Conservation (phyloP, 108 stramenopile genomes). For the Discostella stelligeroides region DNA sequence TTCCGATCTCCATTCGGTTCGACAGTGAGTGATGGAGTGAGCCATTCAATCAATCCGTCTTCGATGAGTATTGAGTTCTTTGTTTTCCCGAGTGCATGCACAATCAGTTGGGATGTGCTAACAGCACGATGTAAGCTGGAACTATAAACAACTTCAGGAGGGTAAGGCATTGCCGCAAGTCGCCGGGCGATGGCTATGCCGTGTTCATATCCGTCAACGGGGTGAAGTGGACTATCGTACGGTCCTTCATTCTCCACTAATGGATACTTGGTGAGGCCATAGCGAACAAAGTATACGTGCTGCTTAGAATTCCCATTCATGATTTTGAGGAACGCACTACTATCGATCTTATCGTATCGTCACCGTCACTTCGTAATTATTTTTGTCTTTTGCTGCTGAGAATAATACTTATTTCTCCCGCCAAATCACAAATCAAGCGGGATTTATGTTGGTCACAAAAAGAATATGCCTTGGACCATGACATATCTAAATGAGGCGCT, state of each 20-base stretch:
- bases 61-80: conserved; percentile 54
- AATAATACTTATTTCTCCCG: too few relatives aligned
- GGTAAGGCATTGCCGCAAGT: conserved; percentile 35
- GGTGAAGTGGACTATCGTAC: conserved; percentile 67
- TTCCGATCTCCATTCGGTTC: conserved; percentile 58
- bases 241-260: conserved; percentile 61
- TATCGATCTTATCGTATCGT: too few relatives aligned
- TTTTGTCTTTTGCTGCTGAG: too few relatives aligned
- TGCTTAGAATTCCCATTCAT: too few relatives aligned
- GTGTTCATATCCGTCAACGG: conserved; percentile 64
- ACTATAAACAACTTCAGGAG: conserved; percentile 59
- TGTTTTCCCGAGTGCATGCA: conserved; percentile 34
- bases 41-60: conserved; percentile 77
- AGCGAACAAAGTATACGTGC: conserved; percentile 46
- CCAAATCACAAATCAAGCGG: too few relatives aligned
- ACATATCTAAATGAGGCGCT: too few relatives aligned
- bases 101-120: conserved; percentile 72
- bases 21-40: conserved; percentile 70
- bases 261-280: conserved; percentile 66
- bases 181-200: conserved; percentile 59
- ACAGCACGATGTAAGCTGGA: conserved; percentile 62
- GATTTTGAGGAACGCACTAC: too few relatives aligned
- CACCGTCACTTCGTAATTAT: too few relatives aligned
- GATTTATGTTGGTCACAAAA: too few relatives aligned
- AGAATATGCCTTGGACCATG: too few relatives aligned